Percentiles rank a stretch among this genome's conserved stretches.
Conservation (phyloP, 208 protist genomes). For the Herpetomonas samuelpessoai region DNA sequence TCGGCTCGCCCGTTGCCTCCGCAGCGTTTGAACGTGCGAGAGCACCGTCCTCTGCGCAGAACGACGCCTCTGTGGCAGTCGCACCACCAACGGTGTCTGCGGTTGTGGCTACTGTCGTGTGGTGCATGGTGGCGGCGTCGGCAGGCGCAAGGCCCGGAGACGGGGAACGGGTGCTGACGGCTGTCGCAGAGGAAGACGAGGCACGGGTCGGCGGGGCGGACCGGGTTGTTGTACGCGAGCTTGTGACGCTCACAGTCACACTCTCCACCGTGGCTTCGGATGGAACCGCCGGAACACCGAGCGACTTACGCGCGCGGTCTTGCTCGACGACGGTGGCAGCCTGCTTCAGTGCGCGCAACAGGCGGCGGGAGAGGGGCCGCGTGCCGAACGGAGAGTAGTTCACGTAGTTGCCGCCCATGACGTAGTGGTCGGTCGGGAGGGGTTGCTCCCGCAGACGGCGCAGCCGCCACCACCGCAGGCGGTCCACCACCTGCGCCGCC, state of each 20-base stretch:
- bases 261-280: too few relatives aligned
- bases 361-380: conserved; percentile 24
- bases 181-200: not conserved
- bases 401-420: conserved; percentile 29
- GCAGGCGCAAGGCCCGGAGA: not conserved
- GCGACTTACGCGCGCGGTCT: conserved; percentile 10
- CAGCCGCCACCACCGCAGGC: conserved; percentile 68
- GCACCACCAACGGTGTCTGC: too few relatives aligned
- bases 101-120: too few relatives aligned
- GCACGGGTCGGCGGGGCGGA: not conserved
- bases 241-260: too few relatives aligned
- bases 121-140: too few relatives aligned
- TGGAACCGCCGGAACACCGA: too few relatives aligned
- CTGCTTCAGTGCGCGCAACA: conserved; percentile 18
- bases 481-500: conserved; percentile 59
- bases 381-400: conserved; percentile 54
- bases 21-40: too few relatives aligned
- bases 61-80: too few relatives aligned
- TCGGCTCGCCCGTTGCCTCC: not conserved
- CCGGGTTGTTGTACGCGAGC: too few relatives aligned
- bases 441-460: conserved; percentile 40
- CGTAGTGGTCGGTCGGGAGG: conserved; percentile 34
- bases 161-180: not conserved
- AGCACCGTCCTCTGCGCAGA: too few relatives aligned
- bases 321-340: conserved; percentile 11